phyloP scores from a whole-genome alignment of 2,329 filamentous ascomycete species.

The Aspergillus aculeatus region DNA sequence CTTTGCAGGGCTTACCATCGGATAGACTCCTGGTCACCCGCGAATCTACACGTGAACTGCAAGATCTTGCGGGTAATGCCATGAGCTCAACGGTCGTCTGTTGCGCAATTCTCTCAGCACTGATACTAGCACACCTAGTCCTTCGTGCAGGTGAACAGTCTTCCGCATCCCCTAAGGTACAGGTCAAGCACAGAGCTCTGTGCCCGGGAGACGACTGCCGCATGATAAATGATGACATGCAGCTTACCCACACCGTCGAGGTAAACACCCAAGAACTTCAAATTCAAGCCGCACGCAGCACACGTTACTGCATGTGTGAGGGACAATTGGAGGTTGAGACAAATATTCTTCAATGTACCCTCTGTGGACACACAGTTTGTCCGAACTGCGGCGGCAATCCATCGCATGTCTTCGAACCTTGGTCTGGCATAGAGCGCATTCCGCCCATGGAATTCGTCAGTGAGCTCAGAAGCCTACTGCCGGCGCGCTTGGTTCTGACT shows the following conservation, averaged over 20 bases:
- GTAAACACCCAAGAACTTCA: slow-evolving; percentile 21
- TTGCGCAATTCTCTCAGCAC: slow-evolving; percentile 57
- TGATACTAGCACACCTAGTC: slow-evolving; percentile 47
- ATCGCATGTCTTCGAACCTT: slow-evolving; percentile 44
- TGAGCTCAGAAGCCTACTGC: slow-evolving; percentile 43
- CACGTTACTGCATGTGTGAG: slow-evolving; percentile 59
- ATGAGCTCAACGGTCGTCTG: slow-evolving; percentile 75
- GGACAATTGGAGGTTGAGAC: slow-evolving; percentile 41
- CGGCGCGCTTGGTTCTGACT: slow-evolving; percentile 40
- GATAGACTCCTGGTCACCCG: slow-evolving; percentile 62
- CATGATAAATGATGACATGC: slow-evolving; percentile 17
- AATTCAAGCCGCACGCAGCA: slow-evolving; percentile 32
- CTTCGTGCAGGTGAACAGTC: slow-evolving; percentile 22
- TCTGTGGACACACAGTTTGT: slow-evolving; percentile 58
- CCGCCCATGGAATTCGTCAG: slow-evolving; percentile 47
- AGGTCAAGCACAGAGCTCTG: slow-evolving; percentile 9
- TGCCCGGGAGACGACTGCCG: slow-evolving; percentile 10
- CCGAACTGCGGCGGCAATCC: slow-evolving; percentile 56
- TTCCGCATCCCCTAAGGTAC: neutral
- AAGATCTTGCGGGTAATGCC: slow-evolving; percentile 74
- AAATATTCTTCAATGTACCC: slow-evolving; percentile 48
- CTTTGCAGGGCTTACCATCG: slow-evolving; percentile 67
- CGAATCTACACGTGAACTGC: slow-evolving; percentile 61
- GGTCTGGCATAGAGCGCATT: slow-evolving; percentile 29
- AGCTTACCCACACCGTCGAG: slow-evolving; percentile 3